These are phyloP conservation scores for Mycena rebaudengoi DNA, from an alignment of 768 basidiomycete species.

Conservation along the genomic window DNA sequence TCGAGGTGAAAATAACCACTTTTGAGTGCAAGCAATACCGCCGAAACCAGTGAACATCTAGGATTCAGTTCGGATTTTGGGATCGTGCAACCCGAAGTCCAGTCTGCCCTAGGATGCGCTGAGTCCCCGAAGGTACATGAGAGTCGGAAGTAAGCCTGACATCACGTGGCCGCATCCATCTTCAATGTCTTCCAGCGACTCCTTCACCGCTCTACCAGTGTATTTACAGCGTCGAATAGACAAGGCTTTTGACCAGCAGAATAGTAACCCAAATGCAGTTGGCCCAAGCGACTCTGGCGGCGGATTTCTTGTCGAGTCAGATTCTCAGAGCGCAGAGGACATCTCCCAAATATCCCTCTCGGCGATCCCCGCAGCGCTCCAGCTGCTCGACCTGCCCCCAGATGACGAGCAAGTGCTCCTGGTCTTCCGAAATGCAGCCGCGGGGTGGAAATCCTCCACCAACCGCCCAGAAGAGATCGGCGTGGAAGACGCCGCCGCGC, in stretches of 20 bases:
- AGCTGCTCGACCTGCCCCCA: slow-evolving; percentile 67
- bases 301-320: slow-evolving; percentile 17
- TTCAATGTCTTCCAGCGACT: slow-evolving; percentile 17
- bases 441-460: slow-evolving; percentile 65
- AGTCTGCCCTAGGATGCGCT: no score
- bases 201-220: slow-evolving; percentile 51
- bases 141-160: no score
- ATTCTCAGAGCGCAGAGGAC: slow-evolving; percentile 24
- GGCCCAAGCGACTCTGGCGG: no score
- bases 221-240: slow-evolving; percentile 58
- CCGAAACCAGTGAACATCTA: no score
- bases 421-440: slow-evolving; percentile 79
- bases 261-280: slow-evolving; percentile 23
- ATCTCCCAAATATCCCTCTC: slow-evolving; percentile 58
- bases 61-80: no score
- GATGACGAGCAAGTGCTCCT: slow-evolving; percentile 78
- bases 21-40: no score
- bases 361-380: slow-evolving; percentile 68
- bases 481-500: slow-evolving; percentile 22
- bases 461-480: slow-evolving; percentile 23
- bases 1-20: no score
- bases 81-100: no score
- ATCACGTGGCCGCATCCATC: background rate
- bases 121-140: no score
- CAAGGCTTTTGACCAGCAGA: slow-evolving; percentile 56